Evolutionary conservation across 306 rosid species (phyloP).

Genomic region (Vigna trinervia): DNA sequence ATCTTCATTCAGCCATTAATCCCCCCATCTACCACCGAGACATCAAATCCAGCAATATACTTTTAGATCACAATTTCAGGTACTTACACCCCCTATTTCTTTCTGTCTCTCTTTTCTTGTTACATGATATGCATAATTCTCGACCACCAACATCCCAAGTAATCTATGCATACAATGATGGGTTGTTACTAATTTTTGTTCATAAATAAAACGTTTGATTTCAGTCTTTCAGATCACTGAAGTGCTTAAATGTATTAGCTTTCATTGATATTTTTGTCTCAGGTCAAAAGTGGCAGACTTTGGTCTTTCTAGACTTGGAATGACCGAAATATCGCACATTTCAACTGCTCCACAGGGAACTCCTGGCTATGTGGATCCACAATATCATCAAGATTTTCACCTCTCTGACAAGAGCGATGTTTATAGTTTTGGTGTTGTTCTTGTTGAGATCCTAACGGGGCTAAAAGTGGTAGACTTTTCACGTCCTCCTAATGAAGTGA

Average conservation of each 20-base stretch:
- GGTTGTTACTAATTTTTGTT: too few species aligned
- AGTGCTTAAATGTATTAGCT: background rate
- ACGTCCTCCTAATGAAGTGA: conserved; percentile 80
- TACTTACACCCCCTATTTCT: background rate
- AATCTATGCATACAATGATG: too few species aligned
- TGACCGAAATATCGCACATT: conserved; percentile 77
- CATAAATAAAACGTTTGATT: too few species aligned
- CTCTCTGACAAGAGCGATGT: conserved; percentile 96
- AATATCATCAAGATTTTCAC: conserved; percentile 91
- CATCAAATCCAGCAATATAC: conserved; percentile 88
- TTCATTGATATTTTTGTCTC: conserved; percentile 26
- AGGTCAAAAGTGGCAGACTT: conserved; percentile 89
- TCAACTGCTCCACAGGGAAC: conserved; percentile 99
- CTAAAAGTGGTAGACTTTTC: conserved; percentile 83
- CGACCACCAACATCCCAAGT: too few species aligned
- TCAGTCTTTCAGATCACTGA: too few species aligned
- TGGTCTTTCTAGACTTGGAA: conserved; percentile 91
- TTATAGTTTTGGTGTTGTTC: conserved; percentile 93
- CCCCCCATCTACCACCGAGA: conserved; percentile 95
- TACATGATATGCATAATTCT: too few species aligned
- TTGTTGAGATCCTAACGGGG: conserved; percentile 83
- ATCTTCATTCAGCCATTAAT: conserved; percentile 73
- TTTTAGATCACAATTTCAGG: conserved; percentile 67
- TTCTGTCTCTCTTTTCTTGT: too few species aligned
- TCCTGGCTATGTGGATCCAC: conserved; percentile 96